phyloP scores from a whole-genome alignment of 78 protist genomes.

The Capsaspora owczarzaki region DNA sequence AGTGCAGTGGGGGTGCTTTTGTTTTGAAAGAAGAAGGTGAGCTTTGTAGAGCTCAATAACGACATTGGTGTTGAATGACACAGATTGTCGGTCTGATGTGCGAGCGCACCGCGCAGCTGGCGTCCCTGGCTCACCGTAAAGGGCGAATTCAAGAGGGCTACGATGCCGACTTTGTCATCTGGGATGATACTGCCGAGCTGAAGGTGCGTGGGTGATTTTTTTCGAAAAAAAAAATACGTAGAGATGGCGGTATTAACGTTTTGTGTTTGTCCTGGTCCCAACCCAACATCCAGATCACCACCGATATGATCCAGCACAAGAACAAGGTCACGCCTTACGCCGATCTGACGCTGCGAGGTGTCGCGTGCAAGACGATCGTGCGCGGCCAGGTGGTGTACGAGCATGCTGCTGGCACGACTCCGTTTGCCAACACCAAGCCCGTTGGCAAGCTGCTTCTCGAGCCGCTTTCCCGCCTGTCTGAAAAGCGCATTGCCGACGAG shows the following conservation, averaged over 20 bases:
- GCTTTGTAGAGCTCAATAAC: too few species aligned
- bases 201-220: too few species aligned
- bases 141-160: slow-evolving; percentile 43
- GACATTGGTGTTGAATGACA: too few species aligned
- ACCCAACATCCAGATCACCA: neutral
- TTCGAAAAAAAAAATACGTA: too few species aligned
- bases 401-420: too few species aligned
- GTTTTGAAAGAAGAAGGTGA: too few species aligned
- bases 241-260: too few species aligned
- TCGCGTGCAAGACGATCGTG: slow-evolving; percentile 19
- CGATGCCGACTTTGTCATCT: slow-evolving; percentile 59
- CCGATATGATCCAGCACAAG: neutral
- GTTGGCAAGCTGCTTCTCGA: too few species aligned
- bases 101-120: slow-evolving; percentile 27
- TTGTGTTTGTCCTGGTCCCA: neutral
- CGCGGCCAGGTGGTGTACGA: slow-evolving; percentile 24
- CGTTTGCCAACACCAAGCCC: too few species aligned
- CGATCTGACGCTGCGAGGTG: slow-evolving; percentile 6
- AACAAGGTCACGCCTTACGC: slow-evolving; percentile 37
- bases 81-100: too few species aligned
- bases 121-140: slow-evolving; percentile 32
- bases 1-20: slow-evolving; percentile 18
- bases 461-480: too few species aligned
- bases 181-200: neutral
- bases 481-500: too few species aligned